These are phyloP conservation scores for Sextonia rubra DNA, from an alignment of 164 flowering plant genomes.

Conservation along the genomic window DNA sequence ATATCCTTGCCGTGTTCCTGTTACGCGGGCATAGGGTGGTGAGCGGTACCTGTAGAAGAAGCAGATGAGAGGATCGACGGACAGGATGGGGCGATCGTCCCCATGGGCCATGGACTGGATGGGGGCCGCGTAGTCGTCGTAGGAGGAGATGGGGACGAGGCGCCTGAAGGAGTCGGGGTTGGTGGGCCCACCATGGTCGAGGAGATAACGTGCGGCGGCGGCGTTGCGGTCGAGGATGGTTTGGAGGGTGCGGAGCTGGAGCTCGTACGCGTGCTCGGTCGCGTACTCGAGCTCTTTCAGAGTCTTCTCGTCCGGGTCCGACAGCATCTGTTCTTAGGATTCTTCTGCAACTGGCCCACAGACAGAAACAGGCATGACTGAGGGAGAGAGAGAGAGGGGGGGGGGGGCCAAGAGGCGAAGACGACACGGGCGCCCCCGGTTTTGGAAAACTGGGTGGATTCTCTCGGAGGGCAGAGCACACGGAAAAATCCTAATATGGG, in stretches of 20 bases:
- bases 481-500: no score
- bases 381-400: no score
- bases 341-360: no score
- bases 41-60: slow-evolving; percentile 45
- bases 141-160: slow-evolving; percentile 39
- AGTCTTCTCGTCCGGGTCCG: slow-evolving; percentile 22
- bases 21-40: not conserved
- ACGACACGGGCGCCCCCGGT: no score
- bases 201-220: slow-evolving; percentile 32
- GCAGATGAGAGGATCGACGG: slow-evolving; percentile 47
- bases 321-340: slow-evolving; percentile 7
- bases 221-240: slow-evolving; percentile 31
- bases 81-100: slow-evolving; percentile 25
- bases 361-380: no score
- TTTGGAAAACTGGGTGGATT: no score
- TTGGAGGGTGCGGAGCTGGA: slow-evolving; percentile 33
- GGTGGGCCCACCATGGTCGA: slow-evolving; percentile 9
- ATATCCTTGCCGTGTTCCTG: no score
- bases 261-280: slow-evolving; percentile 25
- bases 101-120: slow-evolving; percentile 35
- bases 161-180: slow-evolving; percentile 26
- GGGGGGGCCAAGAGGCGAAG: no score
- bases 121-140: slow-evolving; percentile 36
- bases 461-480: no score
- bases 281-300: slow-evolving; percentile 29